These are phyloP conservation scores for Podaxis sp. DNA, from an alignment of 768 basidiomycete genomes.

Conservation along the genomic window DNA sequence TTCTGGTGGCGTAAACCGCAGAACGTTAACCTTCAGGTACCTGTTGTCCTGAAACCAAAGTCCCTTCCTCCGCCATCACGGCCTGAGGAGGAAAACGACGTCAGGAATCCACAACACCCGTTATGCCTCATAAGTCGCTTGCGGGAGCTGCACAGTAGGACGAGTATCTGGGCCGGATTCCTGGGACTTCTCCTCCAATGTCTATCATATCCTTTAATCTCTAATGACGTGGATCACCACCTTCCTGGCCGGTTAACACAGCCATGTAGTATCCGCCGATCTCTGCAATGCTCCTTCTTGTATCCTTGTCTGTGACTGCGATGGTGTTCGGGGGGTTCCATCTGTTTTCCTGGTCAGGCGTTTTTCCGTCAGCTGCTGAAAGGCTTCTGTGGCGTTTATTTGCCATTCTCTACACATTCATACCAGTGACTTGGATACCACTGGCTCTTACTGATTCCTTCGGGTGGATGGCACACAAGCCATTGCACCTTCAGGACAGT, in stretches of 20 bases:
- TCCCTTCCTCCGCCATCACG: too few relatives aligned
- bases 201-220: not conserved
- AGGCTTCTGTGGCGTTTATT: not conserved
- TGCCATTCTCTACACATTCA: not conserved
- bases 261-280: not conserved
- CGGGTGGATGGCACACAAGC: not conserved
- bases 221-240: not conserved
- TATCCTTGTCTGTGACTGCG: not conserved
- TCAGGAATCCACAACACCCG: not conserved
- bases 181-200: not conserved
- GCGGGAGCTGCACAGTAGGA: not conserved
- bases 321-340: not conserved
- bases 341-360: not conserved
- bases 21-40: not conserved
- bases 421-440: not conserved
- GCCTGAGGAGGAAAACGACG: not conserved
- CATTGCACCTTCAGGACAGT: too few relatives aligned
- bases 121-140: not conserved
- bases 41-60: not conserved
- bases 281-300: not conserved
- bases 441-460: not conserved
- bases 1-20: constrained; percentile 14
- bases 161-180: not conserved
- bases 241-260: too few relatives aligned
- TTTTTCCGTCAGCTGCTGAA: not conserved